Conservation (phyloP, 176 grass and related monocot genomes). For the Areca catechu region DNA sequence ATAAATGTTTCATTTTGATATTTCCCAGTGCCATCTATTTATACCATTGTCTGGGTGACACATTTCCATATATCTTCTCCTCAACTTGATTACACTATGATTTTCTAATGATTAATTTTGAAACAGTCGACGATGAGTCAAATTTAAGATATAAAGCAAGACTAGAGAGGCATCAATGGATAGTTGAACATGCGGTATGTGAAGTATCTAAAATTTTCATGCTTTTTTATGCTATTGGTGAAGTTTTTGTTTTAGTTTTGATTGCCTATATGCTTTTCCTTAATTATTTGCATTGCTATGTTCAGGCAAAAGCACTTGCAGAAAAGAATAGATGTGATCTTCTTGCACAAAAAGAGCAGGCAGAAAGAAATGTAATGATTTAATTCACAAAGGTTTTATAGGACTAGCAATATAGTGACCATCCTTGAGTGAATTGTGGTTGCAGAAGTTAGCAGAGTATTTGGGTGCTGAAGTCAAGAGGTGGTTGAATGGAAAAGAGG, state of each 20-base stretch:
- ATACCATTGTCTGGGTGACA: no score
- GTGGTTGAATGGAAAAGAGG: slow-evolving; percentile 99
- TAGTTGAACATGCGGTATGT: slow-evolving; percentile 76
- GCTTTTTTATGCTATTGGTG: slow-evolving; percentile 2
- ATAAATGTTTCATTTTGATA: background rate
- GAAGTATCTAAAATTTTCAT: background rate
- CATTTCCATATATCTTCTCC: no score
- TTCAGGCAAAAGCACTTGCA: slow-evolving; percentile 75
- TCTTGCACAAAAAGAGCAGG: slow-evolving; percentile 14
- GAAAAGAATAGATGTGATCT: slow-evolving; percentile 9
- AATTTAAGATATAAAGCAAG: slow-evolving; percentile 83
- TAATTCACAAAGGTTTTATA: slow-evolving; percentile 8
- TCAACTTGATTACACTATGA: no score
- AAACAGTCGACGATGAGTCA: slow-evolving; percentile 57
- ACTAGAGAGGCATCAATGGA: slow-evolving; percentile 74
- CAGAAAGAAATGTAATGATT: slow-evolving; percentile 55
- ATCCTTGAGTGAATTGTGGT: slow-evolving; percentile 8
- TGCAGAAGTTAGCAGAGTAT: slow-evolving; percentile 89
- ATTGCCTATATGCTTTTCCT: background rate
- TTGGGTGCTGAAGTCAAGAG: slow-evolving; percentile 92
- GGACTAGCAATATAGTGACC: background rate
- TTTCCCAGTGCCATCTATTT: no score
- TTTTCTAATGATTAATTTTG: slow-evolving; percentile 12
- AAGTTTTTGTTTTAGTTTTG: no score
- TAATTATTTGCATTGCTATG: slow-evolving; percentile 7